phyloP scores from a whole-genome alignment of 2,329 filamentous ascomycete genomes.

The Geosmithia putterillii region DNA sequence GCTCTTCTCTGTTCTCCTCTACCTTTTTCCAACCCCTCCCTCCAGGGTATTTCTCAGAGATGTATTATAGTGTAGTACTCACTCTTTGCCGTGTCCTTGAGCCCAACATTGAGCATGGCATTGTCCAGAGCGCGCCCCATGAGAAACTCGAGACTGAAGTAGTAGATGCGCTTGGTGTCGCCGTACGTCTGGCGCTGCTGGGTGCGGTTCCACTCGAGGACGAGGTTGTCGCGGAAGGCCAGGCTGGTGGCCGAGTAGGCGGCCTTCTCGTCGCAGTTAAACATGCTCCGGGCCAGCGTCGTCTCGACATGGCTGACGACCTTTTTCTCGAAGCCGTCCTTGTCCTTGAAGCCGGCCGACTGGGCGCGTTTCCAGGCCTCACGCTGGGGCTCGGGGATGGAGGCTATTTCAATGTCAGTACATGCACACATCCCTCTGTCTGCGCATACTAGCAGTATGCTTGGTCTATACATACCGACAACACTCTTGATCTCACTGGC shows the following conservation, averaged over 20 bases:
- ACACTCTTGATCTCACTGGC: constrained; percentile 85
- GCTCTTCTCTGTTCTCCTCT: neutral
- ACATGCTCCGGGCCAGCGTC: constrained; percentile 86
- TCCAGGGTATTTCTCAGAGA: no score
- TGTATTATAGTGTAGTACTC: constrained; percentile 18
- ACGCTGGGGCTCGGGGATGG: constrained; percentile 79
- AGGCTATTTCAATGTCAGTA: constrained; percentile 41
- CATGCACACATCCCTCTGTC: neutral
- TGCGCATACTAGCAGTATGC: no score
- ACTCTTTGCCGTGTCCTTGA: constrained; percentile 78
- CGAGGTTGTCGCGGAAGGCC: constrained; percentile 83
- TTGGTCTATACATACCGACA: constrained; percentile 48
- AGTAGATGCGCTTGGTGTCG: constrained; percentile 92
- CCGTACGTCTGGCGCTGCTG: constrained; percentile 89
- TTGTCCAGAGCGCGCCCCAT: constrained; percentile 97
- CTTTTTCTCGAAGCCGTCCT: constrained; percentile 78
- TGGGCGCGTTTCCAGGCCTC: constrained; percentile 60
- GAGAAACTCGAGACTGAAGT: constrained; percentile 91
- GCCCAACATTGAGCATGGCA: constrained; percentile 90
- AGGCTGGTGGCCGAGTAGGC: constrained; percentile 85
- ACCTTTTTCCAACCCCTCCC: no score
- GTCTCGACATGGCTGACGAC: constrained; percentile 93
- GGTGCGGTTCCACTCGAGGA: constrained; percentile 96
- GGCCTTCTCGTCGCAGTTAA: constrained; percentile 94
- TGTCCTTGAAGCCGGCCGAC: constrained; percentile 57